Evolutionary conservation across 495 filamentous ascomycete genomes (phyloP).

Genomic region (Hyaloscypha bicolor): DNA sequence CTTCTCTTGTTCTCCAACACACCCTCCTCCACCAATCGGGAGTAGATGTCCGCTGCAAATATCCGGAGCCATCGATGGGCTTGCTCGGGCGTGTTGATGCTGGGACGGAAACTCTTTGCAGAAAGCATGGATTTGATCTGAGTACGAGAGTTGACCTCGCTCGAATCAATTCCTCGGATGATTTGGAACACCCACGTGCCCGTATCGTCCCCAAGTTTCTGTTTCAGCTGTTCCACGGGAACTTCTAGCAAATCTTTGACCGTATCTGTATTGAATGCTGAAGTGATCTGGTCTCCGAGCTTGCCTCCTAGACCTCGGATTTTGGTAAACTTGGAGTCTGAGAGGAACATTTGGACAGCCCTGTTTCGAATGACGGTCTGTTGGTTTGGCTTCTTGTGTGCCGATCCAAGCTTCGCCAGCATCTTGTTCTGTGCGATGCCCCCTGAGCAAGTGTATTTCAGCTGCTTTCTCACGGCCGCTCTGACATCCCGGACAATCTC

Average conservation of each 20-base stretch:
- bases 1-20: slow-evolving; percentile 85
- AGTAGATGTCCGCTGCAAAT: slow-evolving; percentile 90
- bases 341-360: slow-evolving; percentile 78
- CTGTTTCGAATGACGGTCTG: slow-evolving; percentile 89
- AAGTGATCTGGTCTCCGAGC: slow-evolving; percentile 80
- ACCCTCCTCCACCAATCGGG: slow-evolving; percentile 87
- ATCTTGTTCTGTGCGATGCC: slow-evolving; percentile 92
- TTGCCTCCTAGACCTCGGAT: slow-evolving; percentile 97
- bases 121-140: slow-evolving; percentile 98
- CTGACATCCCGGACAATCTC: slow-evolving; percentile 85
- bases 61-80: slow-evolving; percentile 87
- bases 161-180: slow-evolving; percentile 82
- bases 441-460: slow-evolving; percentile 89
- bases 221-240: slow-evolving; percentile 75
- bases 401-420: slow-evolving; percentile 90
- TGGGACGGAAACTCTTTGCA: slow-evolving; percentile 91
- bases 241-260: slow-evolving; percentile 76
- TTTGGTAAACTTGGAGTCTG: slow-evolving; percentile 90
- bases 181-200: slow-evolving; percentile 86
- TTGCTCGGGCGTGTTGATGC: slow-evolving; percentile 78
- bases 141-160: slow-evolving; percentile 88
- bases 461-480: slow-evolving; percentile 59
- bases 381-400: slow-evolving; percentile 87
- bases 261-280: slow-evolving; percentile 76
- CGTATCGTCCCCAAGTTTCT: slow-evolving; percentile 81